Base-by-base conservation (phyloP, 257 asterid genomes). In the Jasminum sambac region DNA sequence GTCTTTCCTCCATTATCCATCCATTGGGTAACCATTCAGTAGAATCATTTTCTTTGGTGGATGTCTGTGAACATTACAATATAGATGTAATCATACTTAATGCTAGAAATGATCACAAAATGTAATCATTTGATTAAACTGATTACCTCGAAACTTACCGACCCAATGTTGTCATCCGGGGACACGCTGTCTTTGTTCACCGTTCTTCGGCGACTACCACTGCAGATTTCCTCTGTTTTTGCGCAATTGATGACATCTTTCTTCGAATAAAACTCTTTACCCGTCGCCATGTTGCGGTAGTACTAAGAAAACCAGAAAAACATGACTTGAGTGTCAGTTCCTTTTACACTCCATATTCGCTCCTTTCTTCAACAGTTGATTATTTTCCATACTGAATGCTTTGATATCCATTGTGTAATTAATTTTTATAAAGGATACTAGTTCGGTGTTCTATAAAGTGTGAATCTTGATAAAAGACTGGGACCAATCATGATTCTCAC, bases 11-110 rank as follows among this genome's bases (percentile, higher is more conserved):
- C 70, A 74, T 50, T 26, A 16, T 69, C 96, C 96, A 89, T 71
- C 93, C 91, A 50, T 13, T 69, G 38, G 96, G 96, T 77, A 89
- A 80, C 89, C 90, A 84, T 40, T 81, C 81, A 57, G 73, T 78
- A 68, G 76, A 69, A 57, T 55, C 75, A 67, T 61, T 68, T 67
- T 69, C 58, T 69, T 36, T 68, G 36, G 58, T 78, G 42, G 70
- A 66, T 66, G 37, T 58, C 93, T 87, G 78, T 38, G 42, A 75
- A 42, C 67, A 30, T 25, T 23, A 66, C n/a, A 66, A 26, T 3
- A 17, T 48, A 43, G 24, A n/a, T 48, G 43, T 36, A n/a, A 37
- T 64, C 63, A 76, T 55, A 57, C 9, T 60, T 44, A 44, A 66
- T 14, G 38, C 25, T 34, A 39, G 40, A 61, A 52, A n/a, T 26